These are phyloP conservation scores for Micractinium conductrix DNA, from an alignment of 139 green algal genomes.

Conservation along the genomic window DNA sequence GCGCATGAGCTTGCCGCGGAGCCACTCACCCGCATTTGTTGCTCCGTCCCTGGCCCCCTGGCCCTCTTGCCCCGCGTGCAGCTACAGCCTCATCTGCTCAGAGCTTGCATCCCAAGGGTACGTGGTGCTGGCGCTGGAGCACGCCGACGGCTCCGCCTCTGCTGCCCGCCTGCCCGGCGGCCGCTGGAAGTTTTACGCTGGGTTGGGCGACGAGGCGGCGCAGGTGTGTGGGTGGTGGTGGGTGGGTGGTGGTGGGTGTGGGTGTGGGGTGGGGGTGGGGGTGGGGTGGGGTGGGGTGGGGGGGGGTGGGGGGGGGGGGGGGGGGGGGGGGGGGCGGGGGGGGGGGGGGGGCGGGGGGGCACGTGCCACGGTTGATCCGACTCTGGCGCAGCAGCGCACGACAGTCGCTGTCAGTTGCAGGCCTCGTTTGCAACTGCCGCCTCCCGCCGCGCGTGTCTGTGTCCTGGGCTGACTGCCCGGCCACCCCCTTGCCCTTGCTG, in stretches of 20 bases:
- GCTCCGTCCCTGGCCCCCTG: no score
- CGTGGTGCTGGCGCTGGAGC: slow-evolving; percentile 73
- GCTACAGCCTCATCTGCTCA: slow-evolving; percentile 66
- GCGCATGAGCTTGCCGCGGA: no score
- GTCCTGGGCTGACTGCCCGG: no score
- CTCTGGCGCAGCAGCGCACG: no score
- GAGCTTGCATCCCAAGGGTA: slow-evolving; percentile 71
- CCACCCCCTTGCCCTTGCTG: neutral
- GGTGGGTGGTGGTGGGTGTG: neutral
- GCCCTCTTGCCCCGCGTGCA: no score
- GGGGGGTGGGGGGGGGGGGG: neutral
- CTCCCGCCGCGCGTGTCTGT: no score
- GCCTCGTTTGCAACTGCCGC: no score
- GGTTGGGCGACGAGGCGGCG: slow-evolving; percentile 21
- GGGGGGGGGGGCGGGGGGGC: no score
- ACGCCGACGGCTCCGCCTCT: slow-evolving; percentile 65
- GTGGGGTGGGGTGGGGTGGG: neutral
- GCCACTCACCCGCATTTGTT: no score
- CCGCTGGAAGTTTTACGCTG: slow-evolving; percentile 31
- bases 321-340: no score
- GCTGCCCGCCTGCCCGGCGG: slow-evolving; percentile 44
- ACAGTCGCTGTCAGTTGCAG: no score
- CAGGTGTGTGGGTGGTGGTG: neutral
- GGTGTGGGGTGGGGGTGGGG: neutral
- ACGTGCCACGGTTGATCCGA: no score